phyloP scores from a whole-genome alignment of 768 basidiomycete species.

The Panus rudis region DNA sequence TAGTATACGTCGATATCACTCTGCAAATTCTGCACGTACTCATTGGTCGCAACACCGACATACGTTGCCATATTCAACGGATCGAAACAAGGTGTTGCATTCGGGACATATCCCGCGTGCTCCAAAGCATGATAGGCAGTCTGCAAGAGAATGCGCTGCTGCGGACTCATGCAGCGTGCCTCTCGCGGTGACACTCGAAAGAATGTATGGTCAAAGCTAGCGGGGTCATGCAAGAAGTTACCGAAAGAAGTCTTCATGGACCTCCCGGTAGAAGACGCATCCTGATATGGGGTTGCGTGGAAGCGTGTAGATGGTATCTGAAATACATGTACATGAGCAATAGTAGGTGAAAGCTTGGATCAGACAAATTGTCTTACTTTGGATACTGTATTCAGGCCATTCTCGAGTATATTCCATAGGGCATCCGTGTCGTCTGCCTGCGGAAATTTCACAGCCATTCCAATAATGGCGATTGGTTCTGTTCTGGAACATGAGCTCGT shows the following conservation, averaged over 20 bases:
- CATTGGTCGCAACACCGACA: conserved; percentile 62
- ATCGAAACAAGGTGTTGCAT: conserved; percentile 42
- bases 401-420: conserved; percentile 55
- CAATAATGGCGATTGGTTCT: conserved; percentile 63
- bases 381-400: conserved; percentile 48
- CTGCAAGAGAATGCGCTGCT: conserved; percentile 63
- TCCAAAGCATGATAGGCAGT: conserved; percentile 64
- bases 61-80: conserved; percentile 57
- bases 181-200: conserved; percentile 72
- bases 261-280: conserved; percentile 27
- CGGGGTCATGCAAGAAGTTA: conserved; percentile 54
- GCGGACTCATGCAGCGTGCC: conserved; percentile 71
- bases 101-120: conserved; percentile 62
- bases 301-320: conserved; percentile 64
- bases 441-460: conserved; percentile 57
- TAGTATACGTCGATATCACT: conserved; percentile 65
- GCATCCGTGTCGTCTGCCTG: conserved; percentile 40
- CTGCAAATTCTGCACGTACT: conserved; percentile 60
- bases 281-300: conserved; percentile 21
- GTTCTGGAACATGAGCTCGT: no score
- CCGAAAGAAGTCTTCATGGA: conserved; percentile 47
- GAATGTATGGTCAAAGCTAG: conserved; percentile 62
- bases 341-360: conserved; percentile 1
- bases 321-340: conserved; percentile 5
- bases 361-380: conserved; percentile 34